Base-by-base conservation (phyloP, 495 filamentous ascomycete species). In the Podospora tetraspora region DNA sequence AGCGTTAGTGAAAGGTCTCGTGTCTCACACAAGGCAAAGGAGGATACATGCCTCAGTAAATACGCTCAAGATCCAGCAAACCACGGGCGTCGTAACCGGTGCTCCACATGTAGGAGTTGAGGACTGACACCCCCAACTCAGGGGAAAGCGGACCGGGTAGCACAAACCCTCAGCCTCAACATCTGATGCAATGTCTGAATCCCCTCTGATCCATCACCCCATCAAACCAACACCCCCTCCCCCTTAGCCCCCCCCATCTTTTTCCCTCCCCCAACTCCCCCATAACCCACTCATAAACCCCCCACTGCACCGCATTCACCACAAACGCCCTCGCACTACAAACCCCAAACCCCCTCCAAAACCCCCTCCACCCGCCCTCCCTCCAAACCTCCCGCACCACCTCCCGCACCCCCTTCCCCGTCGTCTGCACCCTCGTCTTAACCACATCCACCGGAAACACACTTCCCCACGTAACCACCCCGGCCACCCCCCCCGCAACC, bases 381-480 rank as follows among this genome's bases (percentile, higher is more conserved):
- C 74, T 78, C 70, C 94, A 97, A 3, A 85, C 83, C 22, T 86
- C 77, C 76, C 74, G 87, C 0, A 89, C 86, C 22, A 91, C 81
- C 29, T 86, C 83, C 61, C 90, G 80, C 0, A 90, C 85, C 22
- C 85, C 86, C 22, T 85, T 24, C 29, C 25, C 43, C 67, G 69
- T 43, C 74, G 88, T 87, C 76, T 97, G 93, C 59, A 96, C 84
- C 63, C 91, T 77, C 6, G 94, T 97, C 82, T 97, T 97, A 69
- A 97, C 81, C 64, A 97, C 89, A 76, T 97, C 93, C 52, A 97
- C 74, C 19, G 93, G 93, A 70, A 95, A 97, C 21, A 97, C 86
- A 57, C 90, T 92, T 11, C 88, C 84, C 93, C 93, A 97, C 1
- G 91, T 94, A 21, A 89, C 85, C 32, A 95, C 83, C 3, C 93